Base-by-base conservation (phyloP, 2,329 filamentous ascomycete genomes). In the Fusarium sp. region DNA sequence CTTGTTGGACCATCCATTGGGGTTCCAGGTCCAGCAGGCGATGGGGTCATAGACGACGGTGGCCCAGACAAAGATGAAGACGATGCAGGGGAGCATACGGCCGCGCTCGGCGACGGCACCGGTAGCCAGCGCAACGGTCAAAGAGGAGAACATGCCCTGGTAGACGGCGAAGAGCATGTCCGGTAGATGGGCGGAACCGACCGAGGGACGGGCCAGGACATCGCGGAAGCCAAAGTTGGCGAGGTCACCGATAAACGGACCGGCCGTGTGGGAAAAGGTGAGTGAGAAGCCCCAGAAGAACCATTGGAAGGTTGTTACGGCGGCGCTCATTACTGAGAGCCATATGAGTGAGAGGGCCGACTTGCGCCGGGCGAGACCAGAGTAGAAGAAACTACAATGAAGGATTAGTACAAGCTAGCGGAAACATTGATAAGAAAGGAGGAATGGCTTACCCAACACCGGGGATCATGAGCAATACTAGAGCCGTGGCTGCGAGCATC, bases 11-110 rank as follows among this genome's bases (percentile, higher is more conserved):
- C 93, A 97, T 22, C 93, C 93, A 29, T 81, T 80, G 1, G 90
- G 77, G 74, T 96, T 96, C 93, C 93, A 97, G 8, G 91, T 96
- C 93, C 93, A 97, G 83, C 92, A 96, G 41, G 93, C 93, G 73
- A 97, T 93, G 2, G 92, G 91, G 70, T 97, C 92, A 77, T 97
- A 97, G 74, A 97, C 90, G 57, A 96, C 74, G 6, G 93, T 97
- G 1, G 90, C 85, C 93, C 93, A 97, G 75, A 96, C 80, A 73
- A 97, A 94, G 89, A 96, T 95, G 83, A 96, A 96, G 72, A 96
- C 83, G 67, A 96, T 86, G 74, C 90, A 93, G 11, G 93, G 92
- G 6, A 95, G 86, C 88, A 96, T 93, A 60, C 92, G 88, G 60
- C 93, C 93, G 67, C 93, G 86, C 75, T 97, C 93, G 47, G 92